Evolutionary conservation across 805 yeast genomes (phyloP), one percentile per base, ranked within the genome.

Genomic region (Maudiozyma bulderi): DNA sequence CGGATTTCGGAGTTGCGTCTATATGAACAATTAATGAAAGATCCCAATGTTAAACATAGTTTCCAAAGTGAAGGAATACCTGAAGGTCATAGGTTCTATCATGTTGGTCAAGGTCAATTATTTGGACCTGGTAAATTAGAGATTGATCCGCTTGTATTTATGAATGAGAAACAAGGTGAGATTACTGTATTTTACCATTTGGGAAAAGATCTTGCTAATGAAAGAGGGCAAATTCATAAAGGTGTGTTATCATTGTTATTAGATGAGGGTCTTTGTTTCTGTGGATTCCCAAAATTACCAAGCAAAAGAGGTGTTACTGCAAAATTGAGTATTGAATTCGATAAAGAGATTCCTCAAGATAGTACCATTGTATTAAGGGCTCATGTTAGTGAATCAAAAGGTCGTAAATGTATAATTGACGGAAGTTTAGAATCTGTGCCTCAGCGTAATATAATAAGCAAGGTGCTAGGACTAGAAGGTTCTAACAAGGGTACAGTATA

Each of bases 221-320:
- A 76, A 45, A 84, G 82, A 45, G 86, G 86, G 0, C 78, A 80
- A 47, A 77, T 91, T 15, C 95, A 88, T 61, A 84, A 85, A 57
- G 96, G 97, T 3, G 73, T 90, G 3, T 66, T 86, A 5, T 76
- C 95, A 2, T 81, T 95, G 1, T 64, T 91, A 11, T 54, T 91
- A 47, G 98, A 91, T 66, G 97, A 90, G 62, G 83, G 84, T 0
- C 68, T 91, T 31, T 87, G 96, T 58, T 73, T 80, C 42, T 85
- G 95, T 59, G 98, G 96, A 13, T 91, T 89, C 62, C 80, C 87
- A 3, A 69, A 75, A 30, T 70, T 91, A 10, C 98, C 98, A 0
- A 79, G 81, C 50, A 76, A 80, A 49, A 73, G 84, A 46, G 99
- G 98, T 11, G 96, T 93, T 28, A 91, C 99, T 0, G 99, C 96